These are phyloP conservation scores for Candida nonsorbophila DNA, from an alignment of 805 yeast genomes.

Conservation along the genomic window DNA sequence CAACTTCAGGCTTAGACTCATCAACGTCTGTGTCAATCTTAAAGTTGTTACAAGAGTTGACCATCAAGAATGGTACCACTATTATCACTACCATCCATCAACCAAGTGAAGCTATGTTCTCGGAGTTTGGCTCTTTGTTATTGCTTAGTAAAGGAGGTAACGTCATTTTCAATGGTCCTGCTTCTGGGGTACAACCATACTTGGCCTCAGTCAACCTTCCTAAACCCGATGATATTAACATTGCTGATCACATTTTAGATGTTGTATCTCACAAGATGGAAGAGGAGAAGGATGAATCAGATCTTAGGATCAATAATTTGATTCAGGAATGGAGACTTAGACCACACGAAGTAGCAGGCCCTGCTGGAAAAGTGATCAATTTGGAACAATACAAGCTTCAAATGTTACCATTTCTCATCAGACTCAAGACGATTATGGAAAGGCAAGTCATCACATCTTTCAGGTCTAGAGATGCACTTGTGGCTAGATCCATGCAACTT, in stretches of 20 bases:
- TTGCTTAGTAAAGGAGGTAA: conserved; percentile 69
- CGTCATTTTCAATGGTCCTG: conserved; percentile 63
- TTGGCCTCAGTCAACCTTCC: conserved; percentile 45
- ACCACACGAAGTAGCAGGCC: too few species aligned
- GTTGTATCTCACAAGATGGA: conserved; percentile 45
- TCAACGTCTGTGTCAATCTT: conserved; percentile 70
- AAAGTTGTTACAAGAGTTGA: conserved; percentile 50
- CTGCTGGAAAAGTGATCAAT: conserved; percentile 10
- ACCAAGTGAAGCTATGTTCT: conserved; percentile 65
- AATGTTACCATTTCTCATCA: conserved; percentile 16
- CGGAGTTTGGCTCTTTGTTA: conserved; percentile 64
- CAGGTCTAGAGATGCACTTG: conserved; percentile 47
- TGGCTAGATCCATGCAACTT: conserved; percentile 63
- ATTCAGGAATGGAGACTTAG: conserved; percentile 21
- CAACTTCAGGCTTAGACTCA: conserved; percentile 84
- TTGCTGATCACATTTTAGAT: conserved; percentile 74
- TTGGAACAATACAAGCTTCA: conserved; percentile 21
- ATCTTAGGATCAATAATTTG: conserved; percentile 18
- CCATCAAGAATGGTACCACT: conserved; percentile 57
- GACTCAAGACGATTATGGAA: conserved; percentile 24
- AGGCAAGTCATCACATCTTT: conserved; percentile 30
- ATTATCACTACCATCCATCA: conserved; percentile 76
- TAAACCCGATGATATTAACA: conserved; percentile 52
- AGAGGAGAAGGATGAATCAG: conserved; percentile 17
- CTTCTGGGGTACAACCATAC: conserved; percentile 40